Evolutionary conservation across 2,329 filamentous ascomycete genomes (phyloP).

Genomic region (Aspergillus sp.): DNA sequence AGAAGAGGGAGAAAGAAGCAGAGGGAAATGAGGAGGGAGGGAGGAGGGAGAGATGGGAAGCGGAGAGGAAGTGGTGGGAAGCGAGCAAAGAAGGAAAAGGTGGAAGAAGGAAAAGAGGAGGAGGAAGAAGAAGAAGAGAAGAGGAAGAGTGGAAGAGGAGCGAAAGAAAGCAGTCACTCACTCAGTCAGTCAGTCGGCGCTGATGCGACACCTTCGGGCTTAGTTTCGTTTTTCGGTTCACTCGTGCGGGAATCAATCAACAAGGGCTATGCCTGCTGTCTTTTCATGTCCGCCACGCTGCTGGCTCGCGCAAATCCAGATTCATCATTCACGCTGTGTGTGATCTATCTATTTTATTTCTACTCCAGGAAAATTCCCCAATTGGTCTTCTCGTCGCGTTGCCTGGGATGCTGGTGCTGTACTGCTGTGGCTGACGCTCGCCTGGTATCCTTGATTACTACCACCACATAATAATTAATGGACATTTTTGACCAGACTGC

Average conservation of each 20-base stretch:
- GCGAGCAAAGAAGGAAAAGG: constrained; percentile 20
- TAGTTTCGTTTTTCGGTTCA: constrained; percentile 4
- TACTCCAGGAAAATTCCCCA: neutral
- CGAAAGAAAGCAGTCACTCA: constrained; percentile 15
- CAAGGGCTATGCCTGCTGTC: neutral
- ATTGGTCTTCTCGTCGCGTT: neutral
- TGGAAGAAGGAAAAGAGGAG: constrained; percentile 19
- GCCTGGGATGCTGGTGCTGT: neutral
- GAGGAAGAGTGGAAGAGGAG: constrained; percentile 10
- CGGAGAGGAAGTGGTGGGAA: constrained; percentile 16
- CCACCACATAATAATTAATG: neutral
- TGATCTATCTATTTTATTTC: neutral
- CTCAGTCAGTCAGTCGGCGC: neutral
- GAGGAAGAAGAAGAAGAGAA: constrained; percentile 6
- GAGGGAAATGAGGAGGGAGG: constrained; percentile 22
- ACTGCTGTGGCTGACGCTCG: neutral
- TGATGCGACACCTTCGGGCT: neutral
- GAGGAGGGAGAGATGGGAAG: constrained; percentile 22
- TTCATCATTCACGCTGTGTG: neutral
- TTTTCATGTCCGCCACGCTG: too few species aligned
- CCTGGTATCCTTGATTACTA: neutral
- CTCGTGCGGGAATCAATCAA: neutral
- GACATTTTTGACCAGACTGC: neutral
- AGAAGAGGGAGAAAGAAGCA: constrained; percentile 20
- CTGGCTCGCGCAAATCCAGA: too few species aligned